Evolutionary conservation across 1,139 yeast genomes (phyloP), one percentile per base, ranked within the genome.

Genomic region (Debaryomyces singareniensis): DNA sequence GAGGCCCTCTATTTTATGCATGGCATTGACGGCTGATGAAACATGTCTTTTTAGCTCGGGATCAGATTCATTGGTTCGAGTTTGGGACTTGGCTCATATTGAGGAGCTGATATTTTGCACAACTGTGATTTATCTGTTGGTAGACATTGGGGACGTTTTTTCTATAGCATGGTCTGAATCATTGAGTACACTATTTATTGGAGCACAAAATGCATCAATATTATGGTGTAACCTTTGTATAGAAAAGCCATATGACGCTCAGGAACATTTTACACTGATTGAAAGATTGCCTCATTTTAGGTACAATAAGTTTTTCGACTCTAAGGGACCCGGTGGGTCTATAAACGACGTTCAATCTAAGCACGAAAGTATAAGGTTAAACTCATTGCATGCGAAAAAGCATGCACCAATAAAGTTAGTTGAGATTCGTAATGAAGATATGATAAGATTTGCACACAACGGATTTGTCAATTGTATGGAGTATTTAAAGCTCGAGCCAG

Each of bases 91-190:
- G 18, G 55, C 42, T 16, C 23, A 33, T 29, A 23, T 39, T 21
- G 22, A 34, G 3, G 39, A 38, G 10, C 30, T 40, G 5, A 50
- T 60, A 14, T 38, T 39, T 13, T 63, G 82, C 58, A 53, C 68
- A 60, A 26, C 81, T 45, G 80, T 94, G 1, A 73, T 89, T 7
- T 91, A 91, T 51, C 81, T 95, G 0, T 55, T 81, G 12, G 71
- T 83, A 26, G 98, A 91, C 55, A 82, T 91, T 30, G 98, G 98
- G 26, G 98, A 91, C 52, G 81, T 91, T 13, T 89, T 91, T 50
- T 81, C 95, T 4, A 59, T 91, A 20, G 72, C 78, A 4, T 86
- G 93, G 77, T 70, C 80, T 18, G 75, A 75, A 13, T 43, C 58
- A 2, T 52, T 72, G 10, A 70, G 76, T 29, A 74, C 86, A 0